Evolutionary conservation across 495 filamentous ascomycete genomes (phyloP).

Genomic region (Aspergillus coremiiformis): DNA sequence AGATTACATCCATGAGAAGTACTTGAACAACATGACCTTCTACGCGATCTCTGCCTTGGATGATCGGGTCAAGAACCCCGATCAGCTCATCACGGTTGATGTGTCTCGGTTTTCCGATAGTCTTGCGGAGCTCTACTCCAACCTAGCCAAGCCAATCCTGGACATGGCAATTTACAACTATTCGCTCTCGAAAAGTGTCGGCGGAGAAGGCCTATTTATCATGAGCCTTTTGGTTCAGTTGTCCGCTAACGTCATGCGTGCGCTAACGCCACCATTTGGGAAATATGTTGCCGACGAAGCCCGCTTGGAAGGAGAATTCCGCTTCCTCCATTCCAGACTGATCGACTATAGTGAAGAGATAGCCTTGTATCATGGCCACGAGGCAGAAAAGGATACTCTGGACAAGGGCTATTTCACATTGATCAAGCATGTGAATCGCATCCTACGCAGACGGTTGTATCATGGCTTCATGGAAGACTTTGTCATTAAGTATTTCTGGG

Average conservation of each 20-base stretch:
- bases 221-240: conserved; percentile 92
- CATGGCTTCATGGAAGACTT: conserved; percentile 99
- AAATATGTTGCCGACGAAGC: conserved; percentile 98
- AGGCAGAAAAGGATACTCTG: conserved; percentile 91
- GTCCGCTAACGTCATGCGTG: conserved; percentile 87
- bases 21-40: conserved; percentile 93
- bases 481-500: conserved; percentile 99
- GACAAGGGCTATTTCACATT: conserved; percentile 98
- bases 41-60: conserved; percentile 93
- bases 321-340: conserved; percentile 86
- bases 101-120: conserved; percentile 94
- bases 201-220: conserved; percentile 86
- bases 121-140: conserved; percentile 90
- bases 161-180: conserved; percentile 97
- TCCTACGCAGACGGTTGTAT: conserved; percentile 79
- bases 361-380: conserved; percentile 86
- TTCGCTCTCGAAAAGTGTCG: conserved; percentile 84
- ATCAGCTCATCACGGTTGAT: conserved; percentile 95
- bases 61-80: conserved; percentile 96
- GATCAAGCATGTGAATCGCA: conserved; percentile 98
- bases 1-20: conserved; percentile 85
- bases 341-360: conserved; percentile 96
- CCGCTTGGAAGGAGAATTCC: conserved; percentile 87
- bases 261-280: conserved; percentile 92
- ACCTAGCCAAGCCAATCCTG: conserved; percentile 88